Evolutionary conservation across 2,329 filamentous ascomycete species (phyloP), one percentile per base, ranked within the genome.

Genomic region (Aciculosporium take): DNA sequence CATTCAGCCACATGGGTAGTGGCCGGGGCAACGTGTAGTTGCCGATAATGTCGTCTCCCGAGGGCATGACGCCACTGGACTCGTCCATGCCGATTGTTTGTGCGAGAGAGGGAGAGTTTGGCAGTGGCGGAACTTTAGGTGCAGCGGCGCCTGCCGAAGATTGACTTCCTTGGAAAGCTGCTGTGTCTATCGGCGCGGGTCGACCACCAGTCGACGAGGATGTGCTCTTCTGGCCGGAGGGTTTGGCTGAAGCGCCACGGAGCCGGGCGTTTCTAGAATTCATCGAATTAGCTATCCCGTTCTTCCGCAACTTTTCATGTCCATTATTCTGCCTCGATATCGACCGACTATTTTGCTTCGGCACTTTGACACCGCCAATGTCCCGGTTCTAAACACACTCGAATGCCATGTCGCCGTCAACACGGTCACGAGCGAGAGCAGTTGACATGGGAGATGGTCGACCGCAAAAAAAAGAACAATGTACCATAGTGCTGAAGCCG

Each of bases 1-100:
- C 72, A 54, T 84, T 81, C 54, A 87, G 76, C 77, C 84, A 87
- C 46, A 84, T 65, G 13, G 84, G 84, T 45, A 78, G 66, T 25
- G 75, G 74, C 31, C 75, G 71, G 45, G 80, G 80, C 45, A 84
- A 67, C 51, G 80, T 76, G 55, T 79, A 79, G 10, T 67, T 66
- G 50, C 66, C 65, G 49, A 79, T 67, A 39, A 73, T 58, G 43
- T 76, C 72, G 51, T 79, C 73, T 44, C 63, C 65, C 48, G 58
- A 65, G 27, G 62, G 50, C 49, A 65, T 61, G 40, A 61, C 58
- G 56, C 69, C 65, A 51, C 63, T 66, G 53, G 71, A 62, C 52
- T 79, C 71, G 53, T 83, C 79, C 65, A 81, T 75, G 38, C 79
- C 75, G 62, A 85, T 79, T 46, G 74, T 77, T 56, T 78, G 72